phyloP scores from a whole-genome alignment of 2,329 filamentous ascomycete genomes.

The Aspergillus amoenus region DNA sequence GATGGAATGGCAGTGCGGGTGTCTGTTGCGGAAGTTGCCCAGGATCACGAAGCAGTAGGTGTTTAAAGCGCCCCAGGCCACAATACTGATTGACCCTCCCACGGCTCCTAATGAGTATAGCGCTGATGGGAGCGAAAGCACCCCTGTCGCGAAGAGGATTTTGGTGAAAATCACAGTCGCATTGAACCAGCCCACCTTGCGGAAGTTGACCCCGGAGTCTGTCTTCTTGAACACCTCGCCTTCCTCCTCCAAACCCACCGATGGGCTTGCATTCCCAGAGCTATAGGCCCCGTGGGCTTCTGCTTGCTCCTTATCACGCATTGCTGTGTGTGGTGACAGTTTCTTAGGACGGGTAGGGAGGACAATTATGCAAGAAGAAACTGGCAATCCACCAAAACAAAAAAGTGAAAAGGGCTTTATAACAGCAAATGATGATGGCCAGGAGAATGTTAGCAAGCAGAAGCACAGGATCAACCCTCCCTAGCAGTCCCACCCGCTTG shows the following conservation, averaged over 20 bases:
- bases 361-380: background rate
- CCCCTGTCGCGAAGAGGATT: constrained; percentile 30
- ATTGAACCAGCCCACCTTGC: constrained; percentile 54
- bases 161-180: constrained; percentile 56
- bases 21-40: constrained; percentile 52
- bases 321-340: background rate
- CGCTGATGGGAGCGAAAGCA: constrained; percentile 21
- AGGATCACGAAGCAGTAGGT: constrained; percentile 47
- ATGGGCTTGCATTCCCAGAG: background rate
- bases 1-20: constrained; percentile 54
- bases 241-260: constrained; percentile 2
- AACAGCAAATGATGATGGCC: background rate
- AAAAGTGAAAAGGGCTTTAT: background rate
- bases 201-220: constrained; percentile 52
- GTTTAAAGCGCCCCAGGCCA: constrained; percentile 38
- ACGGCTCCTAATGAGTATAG: constrained; percentile 21
- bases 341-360: too few relatives aligned
- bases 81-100: constrained; percentile 16
- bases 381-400: background rate
- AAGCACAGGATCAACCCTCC: background rate
- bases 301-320: constrained; percentile 2
- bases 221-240: constrained; percentile 54
- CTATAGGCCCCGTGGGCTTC: background rate
- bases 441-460: background rate
- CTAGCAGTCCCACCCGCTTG: background rate